Base-by-base conservation (phyloP, 331 rosid genomes). In the Arachis monticola region DNA sequence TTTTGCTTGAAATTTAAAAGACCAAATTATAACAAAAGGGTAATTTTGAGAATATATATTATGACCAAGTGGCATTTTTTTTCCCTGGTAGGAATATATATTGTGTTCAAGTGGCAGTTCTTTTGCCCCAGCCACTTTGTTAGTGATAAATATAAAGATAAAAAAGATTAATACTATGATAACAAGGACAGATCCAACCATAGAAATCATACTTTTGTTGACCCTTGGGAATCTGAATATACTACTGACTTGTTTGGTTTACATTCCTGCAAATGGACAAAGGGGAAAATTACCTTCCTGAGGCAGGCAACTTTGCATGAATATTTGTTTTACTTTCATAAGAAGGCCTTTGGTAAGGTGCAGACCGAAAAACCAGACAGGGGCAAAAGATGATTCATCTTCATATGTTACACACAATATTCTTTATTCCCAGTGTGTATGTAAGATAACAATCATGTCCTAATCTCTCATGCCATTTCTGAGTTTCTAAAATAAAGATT, bases 401-500 rank as follows among this genome's bases (percentile, higher is more conserved):
- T 47, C 56, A 67, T 22, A 50, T 44, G 55, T 42, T 53, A 14
- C 72, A 44, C 52, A 44, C 52, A 69, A 32, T 75, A 31, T 55
- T 35, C 38, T 17, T 47, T 70, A 74, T 70, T 69, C 53, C 53
- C 64, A 1, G 5, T 69, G 41, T 11, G 48, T 52, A 58, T 52
- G 27, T 30, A 81, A 31, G 56, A 61, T 69, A 81, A 64, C 46
- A 50, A 71, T 30, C 58, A 58, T 63, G 61, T 41, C 47, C 47
- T 63, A 64, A 46, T 64, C 68, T 55, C 75, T 46, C 58, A 46
- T 12, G 66, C 46, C 44, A 17, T 17, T 70, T 70, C 8, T 51
- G 58, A 47, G 74, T n/a, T 80, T 69, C 48, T 64, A 42, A 70
- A 17, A 64, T 70, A 51, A 62, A 70, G 11, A 30, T 64, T 38